Base-by-base conservation (phyloP, 257 asterid genomes). In the Verbascum thapsus region DNA sequence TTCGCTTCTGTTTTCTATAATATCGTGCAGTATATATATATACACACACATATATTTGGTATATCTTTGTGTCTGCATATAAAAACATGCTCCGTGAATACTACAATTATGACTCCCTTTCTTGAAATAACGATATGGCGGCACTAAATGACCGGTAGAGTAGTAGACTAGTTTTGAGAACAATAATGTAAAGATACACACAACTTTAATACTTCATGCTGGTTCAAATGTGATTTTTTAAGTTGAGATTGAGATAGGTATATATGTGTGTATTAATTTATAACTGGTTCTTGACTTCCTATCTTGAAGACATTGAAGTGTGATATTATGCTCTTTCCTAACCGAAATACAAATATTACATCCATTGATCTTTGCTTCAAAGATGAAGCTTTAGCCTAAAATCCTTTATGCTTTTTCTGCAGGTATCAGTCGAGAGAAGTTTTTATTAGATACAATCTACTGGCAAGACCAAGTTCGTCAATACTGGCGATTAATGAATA, bases 381-480 rank as follows among this genome's bases (percentile, higher is more conserved):
- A 15, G 3, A 40, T 4, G 11, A 16, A 32, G 42, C 2, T 43
- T 44, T 16, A 15, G 16, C 66, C 26, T 43, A 48, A 48, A 37
- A 7, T 45, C 32, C 0, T 38, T 41, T 71, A 58, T 76, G 71
- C 72, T 78, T 26, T 26, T 26, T 26, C 32, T 61, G 67, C 81
- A 92, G 99, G 86, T 44, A 76, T 89, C 41, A 66, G 72, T 76
- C 80, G 80, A 32, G 90, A 82, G 22, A 78, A 64, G 61, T 80
- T 87, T 68, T 71, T 94, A 60, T 41, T 79, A 3, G 88, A 94
- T 76, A 90, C 95, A 50, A 69, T 90, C 48, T 94, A 87, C 80
- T 94, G 97, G 97, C 96, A 90, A 80, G 97, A 87, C 53, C 97
- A 89, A 78, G 83, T 90, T 63, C 91, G 95, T 15, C 97, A 94